Percentiles rank a stretch among this genome's conserved stretches.
These are phyloP conservation scores for Actinomortierella wolfii DNA, from an alignment of 371 early-diverging fungal genomes.

Conservation along the genomic window DNA sequence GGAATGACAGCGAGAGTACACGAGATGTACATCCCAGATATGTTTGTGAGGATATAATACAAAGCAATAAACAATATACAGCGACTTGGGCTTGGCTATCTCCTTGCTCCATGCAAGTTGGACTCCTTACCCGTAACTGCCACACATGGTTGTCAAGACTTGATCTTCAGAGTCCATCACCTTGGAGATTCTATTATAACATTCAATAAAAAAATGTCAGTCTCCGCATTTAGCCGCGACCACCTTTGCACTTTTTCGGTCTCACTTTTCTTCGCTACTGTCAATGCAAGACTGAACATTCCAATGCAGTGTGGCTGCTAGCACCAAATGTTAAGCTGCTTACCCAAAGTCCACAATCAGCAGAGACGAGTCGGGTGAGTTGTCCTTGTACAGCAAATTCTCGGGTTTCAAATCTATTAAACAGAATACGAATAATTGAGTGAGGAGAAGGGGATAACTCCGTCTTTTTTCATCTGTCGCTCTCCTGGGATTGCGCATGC, in stretches of 20 bases:
- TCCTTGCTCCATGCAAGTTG: neutral
- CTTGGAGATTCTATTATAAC: conserved; percentile 58
- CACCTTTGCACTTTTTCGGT: too few relatives aligned
- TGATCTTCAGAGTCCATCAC: conserved; percentile 52
- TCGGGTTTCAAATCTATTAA: conserved; percentile 81
- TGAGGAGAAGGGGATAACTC: too few relatives aligned
- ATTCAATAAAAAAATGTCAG: too few relatives aligned
- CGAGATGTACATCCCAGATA: neutral
- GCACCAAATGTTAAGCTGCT: conserved; percentile 5
- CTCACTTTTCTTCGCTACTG: too few relatives aligned
- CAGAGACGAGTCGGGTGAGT: conserved; percentile 60
- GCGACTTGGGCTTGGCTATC: too few relatives aligned
- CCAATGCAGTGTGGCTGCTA: too few relatives aligned
- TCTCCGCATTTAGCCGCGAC: too few relatives aligned
- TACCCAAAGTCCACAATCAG: conserved; percentile 75
- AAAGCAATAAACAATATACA: too few relatives aligned
- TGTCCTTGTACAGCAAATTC: conserved; percentile 73
- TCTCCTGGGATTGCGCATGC: neutral
- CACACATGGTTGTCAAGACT: conserved; percentile 62
- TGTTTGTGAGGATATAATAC: conserved; percentile 1
- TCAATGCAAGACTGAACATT: too few relatives aligned
- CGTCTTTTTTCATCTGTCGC: conserved; percentile 2
- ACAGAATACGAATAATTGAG: conserved; percentile 2
- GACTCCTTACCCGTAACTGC: conserved; percentile 59
- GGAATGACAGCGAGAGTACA: neutral